Evolutionary conservation across 2,329 filamentous ascomycete genomes (phyloP).

Genomic region (Talaromyces sp.): DNA sequence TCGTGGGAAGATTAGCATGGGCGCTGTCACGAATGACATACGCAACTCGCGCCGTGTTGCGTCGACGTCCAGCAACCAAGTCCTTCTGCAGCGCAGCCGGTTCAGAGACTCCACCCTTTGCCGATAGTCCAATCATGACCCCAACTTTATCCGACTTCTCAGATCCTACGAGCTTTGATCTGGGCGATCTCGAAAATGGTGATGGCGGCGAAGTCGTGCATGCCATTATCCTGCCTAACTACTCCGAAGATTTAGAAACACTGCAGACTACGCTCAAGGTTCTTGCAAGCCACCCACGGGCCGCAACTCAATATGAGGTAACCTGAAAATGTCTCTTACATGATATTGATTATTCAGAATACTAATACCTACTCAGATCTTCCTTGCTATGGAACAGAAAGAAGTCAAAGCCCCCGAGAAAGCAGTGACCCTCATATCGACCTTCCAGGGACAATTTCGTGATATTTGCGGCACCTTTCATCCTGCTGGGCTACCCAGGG

Average conservation of each 20-base stretch:
- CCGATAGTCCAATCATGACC: constrained; percentile 18
- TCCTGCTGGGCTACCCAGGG: constrained; percentile 62
- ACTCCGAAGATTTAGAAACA: constrained; percentile 69
- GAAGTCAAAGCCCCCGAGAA: constrained; percentile 61
- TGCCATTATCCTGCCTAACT: constrained; percentile 69
- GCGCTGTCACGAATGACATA: constrained; percentile 44
- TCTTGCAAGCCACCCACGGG: constrained; percentile 63
- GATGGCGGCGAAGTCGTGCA: constrained; percentile 55
- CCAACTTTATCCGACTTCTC: constrained; percentile 8
- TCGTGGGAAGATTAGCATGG: constrained; percentile 50
- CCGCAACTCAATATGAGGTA: constrained; percentile 65
- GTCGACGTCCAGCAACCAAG: constrained; percentile 19
- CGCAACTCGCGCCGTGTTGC: constrained; percentile 23
- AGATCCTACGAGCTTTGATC: constrained; percentile 18
- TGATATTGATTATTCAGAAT: not conserved
- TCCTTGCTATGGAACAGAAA: constrained; percentile 69
- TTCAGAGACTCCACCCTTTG: not conserved
- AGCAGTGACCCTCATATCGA: constrained; percentile 59
- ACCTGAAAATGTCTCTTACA: constrained; percentile 36
- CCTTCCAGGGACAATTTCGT: constrained; percentile 63
- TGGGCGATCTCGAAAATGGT: constrained; percentile 52
- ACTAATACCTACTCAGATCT: constrained; percentile 51
- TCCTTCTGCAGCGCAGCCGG: not conserved
- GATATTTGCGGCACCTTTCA: constrained; percentile 66
- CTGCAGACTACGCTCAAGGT: constrained; percentile 67